Conservation (phyloP, 208 protist species). For the Leishmania tarentolae region DNA sequence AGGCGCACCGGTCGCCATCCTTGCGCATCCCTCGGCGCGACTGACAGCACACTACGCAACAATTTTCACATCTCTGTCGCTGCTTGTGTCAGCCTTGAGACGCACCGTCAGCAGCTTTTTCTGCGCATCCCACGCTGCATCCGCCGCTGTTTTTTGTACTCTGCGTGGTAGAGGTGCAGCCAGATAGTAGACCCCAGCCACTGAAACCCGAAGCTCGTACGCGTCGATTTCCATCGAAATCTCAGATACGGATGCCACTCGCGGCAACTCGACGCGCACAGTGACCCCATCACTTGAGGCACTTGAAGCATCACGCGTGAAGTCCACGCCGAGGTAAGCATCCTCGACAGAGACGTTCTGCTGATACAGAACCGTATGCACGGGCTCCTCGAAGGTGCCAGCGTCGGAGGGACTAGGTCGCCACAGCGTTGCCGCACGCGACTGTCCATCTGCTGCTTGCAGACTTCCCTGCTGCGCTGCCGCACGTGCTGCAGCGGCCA, state of each 20-base stretch:
- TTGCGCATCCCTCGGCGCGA: not conserved
- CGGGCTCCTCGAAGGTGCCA: constrained; percentile 41
- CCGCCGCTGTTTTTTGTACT: constrained; percentile 50
- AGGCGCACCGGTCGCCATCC: not conserved
- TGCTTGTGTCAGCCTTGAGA: constrained; percentile 47
- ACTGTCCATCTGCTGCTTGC: constrained; percentile 8
- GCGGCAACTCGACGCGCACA: constrained; percentile 75
- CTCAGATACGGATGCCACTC: constrained; percentile 34
- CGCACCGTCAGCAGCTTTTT: constrained; percentile 63
- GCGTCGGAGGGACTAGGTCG: constrained; percentile 25
- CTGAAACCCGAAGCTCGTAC: constrained; percentile 56
- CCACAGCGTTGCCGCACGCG: constrained; percentile 13
- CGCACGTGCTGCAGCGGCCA: constrained; percentile 15
- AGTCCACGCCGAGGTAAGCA: constrained; percentile 84
- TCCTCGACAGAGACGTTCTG: constrained; percentile 84
- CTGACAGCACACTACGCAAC: constrained; percentile 4
- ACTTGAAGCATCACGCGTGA: constrained; percentile 51
- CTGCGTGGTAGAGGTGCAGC: constrained; percentile 57
- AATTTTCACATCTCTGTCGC: constrained; percentile 34
- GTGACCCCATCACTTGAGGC: constrained; percentile 73
- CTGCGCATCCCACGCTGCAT: constrained; percentile 73
- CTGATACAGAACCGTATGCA: constrained; percentile 78
- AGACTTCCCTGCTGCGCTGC: constrained; percentile 5
- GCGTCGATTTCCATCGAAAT: constrained; percentile 72
- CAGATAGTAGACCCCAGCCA: constrained; percentile 66